Base-by-base conservation (phyloP, 352 stramenopile genomes). In the Pythium biforme region DNA sequence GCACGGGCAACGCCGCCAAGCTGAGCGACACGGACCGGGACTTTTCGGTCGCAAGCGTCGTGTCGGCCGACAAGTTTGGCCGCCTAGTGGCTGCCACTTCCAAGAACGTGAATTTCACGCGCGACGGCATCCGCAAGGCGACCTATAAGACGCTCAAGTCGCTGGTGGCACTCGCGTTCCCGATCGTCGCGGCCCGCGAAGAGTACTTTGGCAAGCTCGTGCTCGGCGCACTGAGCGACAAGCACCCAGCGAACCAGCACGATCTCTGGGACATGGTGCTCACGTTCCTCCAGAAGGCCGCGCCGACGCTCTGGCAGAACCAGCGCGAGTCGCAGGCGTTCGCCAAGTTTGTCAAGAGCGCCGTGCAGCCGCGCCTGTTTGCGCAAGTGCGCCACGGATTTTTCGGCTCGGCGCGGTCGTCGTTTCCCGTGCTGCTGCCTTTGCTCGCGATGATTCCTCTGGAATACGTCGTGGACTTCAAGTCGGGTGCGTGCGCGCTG, bases 51-150 rank as follows among this genome's bases (percentile, higher is more conserved):
- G 77, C 76, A 2, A 66, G 61, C 2, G 71, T 92, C 0, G 69
- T 91, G 14, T 80, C 73, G 1, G 83, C 79, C 0, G 79, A 89
- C 57, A 81, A 83, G 39, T 91, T 94, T 46, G 72, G 60, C 12
- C 70, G 69, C 3, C 70, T 92, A 23, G 77, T 79, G 6, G 79
- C 76, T 2, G 68, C 74, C 14, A 74, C 79, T 4, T 92, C 83
- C 0, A 94, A 94, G 70, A 87, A 92, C 51, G 60, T 74, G 20
- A 91, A 84, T 47, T 94, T 94, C 46, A 79, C 83, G 22, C 77
- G 83, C 23, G 81, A 88, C 40, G 73, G 65, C 52, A 81, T 94
- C 33, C 75, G 85, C 23, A 86, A 79, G 59, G 78, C 81, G 8
- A 71, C 77, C 29, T 94, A 92, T 76, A 69, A 76, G 25, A 67